Evolutionary conservation across 768 basidiomycete species (phyloP), one percentile per base, ranked within the genome.

Genomic region (Plicaturopsis crispa): DNA sequence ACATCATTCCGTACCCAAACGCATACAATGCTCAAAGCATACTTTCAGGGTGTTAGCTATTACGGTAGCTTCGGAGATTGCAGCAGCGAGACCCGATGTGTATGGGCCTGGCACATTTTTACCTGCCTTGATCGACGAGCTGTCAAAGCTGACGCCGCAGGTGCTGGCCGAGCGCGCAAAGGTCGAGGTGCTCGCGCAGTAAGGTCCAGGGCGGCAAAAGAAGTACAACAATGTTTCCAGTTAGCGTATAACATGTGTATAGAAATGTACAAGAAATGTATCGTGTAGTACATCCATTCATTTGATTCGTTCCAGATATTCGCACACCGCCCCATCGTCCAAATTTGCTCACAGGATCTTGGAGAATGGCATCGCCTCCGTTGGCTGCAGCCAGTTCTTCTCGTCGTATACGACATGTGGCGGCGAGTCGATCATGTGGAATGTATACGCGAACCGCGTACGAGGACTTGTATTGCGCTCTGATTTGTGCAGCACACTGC

Each of bases 381-480:
- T 90, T 1, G 93, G 91, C 55, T 98, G 93, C 41, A 97, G 63
- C 93, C 93, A 96, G 54, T 96, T 97, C 74, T 87, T 88, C 51
- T 78, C 72, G 44, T 97, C 94, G 41, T 93, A 96, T 28, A 53
- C 60, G 5, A 78, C 84, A 49, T 71, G 61, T 17, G 76, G 81
- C 28, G 72, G 71, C 14, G 73, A 81, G 51, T 94, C 88, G 34
- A 91, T 81, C 87, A 90, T 89, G 48, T 91, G 93, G 59, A 96
- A 97, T 0, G 96, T 98, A 55, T 98, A 99, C 20, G 93, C 93
- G 47, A 80, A 88, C 39, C 96, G 73, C 2, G 89, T 89, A 44
- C 80, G 70, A 16, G 73, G 65, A 38, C 86, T 89, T 1, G 70
- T 72, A 56, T 99, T 99, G 38, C 77, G 75, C 54, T 89, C 87